Evolutionary conservation across 345 rosid genomes (phyloP).

Genomic region (Eucalyptus shirleyi): DNA sequence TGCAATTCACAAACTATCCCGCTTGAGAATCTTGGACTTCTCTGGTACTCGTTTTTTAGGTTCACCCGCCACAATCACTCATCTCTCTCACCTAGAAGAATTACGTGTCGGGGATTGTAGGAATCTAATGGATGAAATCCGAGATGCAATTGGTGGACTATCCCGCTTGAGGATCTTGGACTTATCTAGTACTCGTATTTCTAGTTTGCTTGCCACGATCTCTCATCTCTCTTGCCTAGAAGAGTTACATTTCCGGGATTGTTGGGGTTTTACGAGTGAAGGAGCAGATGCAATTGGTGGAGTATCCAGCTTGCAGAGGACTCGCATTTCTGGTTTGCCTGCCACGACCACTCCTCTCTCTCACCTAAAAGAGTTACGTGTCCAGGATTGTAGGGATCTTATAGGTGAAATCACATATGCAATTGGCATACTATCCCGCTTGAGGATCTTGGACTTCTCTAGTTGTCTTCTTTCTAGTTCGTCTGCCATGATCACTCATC

Average conservation of each 20-base stretch:
- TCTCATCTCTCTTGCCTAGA: too few relatives aligned
- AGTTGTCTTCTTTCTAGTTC: rapidly evolving
- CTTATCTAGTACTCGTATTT: too few relatives aligned
- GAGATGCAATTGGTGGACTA: rapidly evolving
- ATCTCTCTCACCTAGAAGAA: too few relatives aligned
- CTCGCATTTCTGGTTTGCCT: rapidly evolving
- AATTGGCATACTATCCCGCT: rapidly evolving
- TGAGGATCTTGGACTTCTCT: too few relatives aligned
- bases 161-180: too few relatives aligned
- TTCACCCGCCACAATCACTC: rapidly evolving
- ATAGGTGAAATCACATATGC: rapidly evolving
- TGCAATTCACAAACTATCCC: too few relatives aligned
- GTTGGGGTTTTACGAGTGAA: rapidly evolving
- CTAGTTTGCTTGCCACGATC: too few relatives aligned
- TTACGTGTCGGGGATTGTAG: rapidly evolving
- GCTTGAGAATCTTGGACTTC: too few relatives aligned
- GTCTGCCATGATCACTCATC: too few relatives aligned
- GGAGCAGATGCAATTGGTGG: rapidly evolving
- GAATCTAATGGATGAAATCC: rapidly evolving
- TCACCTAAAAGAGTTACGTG: too few relatives aligned
- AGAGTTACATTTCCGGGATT: rapidly evolving
- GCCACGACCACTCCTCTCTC: too few relatives aligned
- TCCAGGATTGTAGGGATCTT: rapidly evolving
- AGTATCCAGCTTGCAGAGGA: too few relatives aligned
- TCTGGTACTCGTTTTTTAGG: rapidly evolving